phyloP scores from a whole-genome alignment of 148 eudicot genomes.

The Rhododendron molle region DNA sequence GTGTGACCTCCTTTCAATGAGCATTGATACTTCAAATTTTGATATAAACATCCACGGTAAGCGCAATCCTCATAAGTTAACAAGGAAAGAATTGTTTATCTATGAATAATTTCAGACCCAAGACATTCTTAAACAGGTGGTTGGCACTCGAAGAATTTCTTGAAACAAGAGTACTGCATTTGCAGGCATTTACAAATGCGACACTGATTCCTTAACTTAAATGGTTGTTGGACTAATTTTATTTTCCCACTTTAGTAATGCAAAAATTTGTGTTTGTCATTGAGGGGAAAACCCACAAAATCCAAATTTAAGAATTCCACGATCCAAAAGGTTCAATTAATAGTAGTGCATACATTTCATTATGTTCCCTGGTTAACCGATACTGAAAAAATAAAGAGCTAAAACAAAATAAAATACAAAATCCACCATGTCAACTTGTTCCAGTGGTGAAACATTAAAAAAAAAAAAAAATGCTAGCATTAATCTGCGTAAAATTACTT shows the following conservation, averaged over 20 bases:
- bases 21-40: background rate
- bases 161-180: background rate
- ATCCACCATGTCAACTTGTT: background rate
- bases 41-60: background rate
- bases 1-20: background rate
- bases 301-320: background rate
- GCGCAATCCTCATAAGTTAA: background rate
- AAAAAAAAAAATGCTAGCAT: background rate
- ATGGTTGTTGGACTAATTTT: background rate
- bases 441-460: background rate
- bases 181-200: background rate
- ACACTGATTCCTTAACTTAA: background rate
- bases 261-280: background rate
- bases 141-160: background rate
- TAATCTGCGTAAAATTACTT: constrained; percentile 26
- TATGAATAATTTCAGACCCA: background rate
- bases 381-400: background rate
- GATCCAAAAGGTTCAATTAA: background rate
- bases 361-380: background rate
- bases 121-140: background rate
- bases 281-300: background rate
- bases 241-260: background rate
- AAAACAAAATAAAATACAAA: background rate
- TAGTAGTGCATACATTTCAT: background rate
- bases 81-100: background rate